Evolutionary conservation across 1,139 yeast genomes (phyloP).

Genomic region (Protomyces inundatus): DNA sequence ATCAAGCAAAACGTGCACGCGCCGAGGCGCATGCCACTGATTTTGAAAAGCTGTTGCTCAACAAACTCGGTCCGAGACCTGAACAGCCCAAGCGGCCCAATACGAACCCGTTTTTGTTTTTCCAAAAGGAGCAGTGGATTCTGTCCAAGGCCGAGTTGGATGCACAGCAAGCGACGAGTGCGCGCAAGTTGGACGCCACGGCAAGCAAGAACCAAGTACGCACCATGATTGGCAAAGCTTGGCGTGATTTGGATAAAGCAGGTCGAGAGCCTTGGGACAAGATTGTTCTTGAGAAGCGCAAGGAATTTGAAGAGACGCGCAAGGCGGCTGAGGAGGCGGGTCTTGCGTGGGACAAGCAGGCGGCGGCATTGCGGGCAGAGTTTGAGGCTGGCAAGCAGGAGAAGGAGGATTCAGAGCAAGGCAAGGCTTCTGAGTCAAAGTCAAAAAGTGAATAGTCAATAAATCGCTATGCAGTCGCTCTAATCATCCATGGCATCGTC

Average conservation of each 20-base stretch:
- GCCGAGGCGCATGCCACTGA: constrained; percentile 37
- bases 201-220: constrained; percentile 45
- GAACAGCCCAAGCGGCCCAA: constrained; percentile 41
- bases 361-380: background rate
- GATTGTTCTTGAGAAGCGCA: constrained; percentile 3
- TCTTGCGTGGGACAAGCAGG: background rate
- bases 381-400: background rate
- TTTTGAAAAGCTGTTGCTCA: constrained; percentile 34
- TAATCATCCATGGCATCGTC: constrained; percentile 29
- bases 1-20: constrained; percentile 26
- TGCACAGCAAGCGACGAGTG: constrained; percentile 36
- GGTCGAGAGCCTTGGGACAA: constrained; percentile 39
- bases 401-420: background rate
- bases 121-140: constrained; percentile 46
- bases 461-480: background rate
- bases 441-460: too few species aligned
- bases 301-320: constrained; percentile 2
- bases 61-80: constrained; percentile 42
- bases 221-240: constrained; percentile 43
- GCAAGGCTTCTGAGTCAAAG: background rate
- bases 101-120: constrained; percentile 45
- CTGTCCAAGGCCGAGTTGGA: constrained; percentile 42
- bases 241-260: constrained; percentile 43
- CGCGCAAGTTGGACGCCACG: constrained; percentile 37
- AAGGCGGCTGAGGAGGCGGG: background rate